These are phyloP conservation scores for Hymenoscyphus linearis DNA, from an alignment of 2,329 filamentous ascomycete species.

Conservation along the genomic window DNA sequence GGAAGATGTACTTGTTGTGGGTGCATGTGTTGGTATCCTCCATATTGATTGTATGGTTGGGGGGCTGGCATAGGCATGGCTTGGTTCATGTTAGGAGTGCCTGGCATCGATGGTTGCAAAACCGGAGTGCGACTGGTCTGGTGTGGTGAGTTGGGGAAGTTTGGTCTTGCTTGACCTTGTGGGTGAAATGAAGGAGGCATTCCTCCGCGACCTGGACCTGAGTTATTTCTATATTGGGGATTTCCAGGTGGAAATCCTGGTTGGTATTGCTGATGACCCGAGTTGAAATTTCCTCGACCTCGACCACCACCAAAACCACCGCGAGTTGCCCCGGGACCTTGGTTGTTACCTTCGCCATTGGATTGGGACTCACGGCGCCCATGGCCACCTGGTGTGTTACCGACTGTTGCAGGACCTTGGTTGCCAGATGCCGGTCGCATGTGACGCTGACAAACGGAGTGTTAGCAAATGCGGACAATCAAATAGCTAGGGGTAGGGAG, in stretches of 20 bases:
- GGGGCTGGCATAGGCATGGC: constrained; percentile 57
- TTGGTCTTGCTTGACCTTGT: constrained; percentile 39
- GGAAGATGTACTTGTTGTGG: constrained; percentile 48
- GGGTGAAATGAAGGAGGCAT: constrained; percentile 38
- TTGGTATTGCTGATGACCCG: constrained; percentile 44
- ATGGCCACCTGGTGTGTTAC: constrained; percentile 60
- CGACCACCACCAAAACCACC: constrained; percentile 51
- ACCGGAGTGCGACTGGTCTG: constrained; percentile 66
- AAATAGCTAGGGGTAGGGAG: constrained; percentile 17
- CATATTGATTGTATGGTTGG: constrained; percentile 38
- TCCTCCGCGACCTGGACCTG: constrained; percentile 44
- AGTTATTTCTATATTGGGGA: constrained; percentile 26
- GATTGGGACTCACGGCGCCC: constrained; percentile 85
- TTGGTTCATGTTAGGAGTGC: constrained; percentile 63
- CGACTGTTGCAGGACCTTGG: constrained; percentile 55
- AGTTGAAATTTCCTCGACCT: constrained; percentile 53
- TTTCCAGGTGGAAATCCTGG: constrained; percentile 46
- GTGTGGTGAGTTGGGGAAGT: constrained; percentile 51
- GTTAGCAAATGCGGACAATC: constrained; percentile 26
- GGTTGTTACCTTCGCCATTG: constrained; percentile 62
- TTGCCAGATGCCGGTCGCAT: constrained; percentile 61
- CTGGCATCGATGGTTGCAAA: constrained; percentile 58
- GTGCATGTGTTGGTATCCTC: constrained; percentile 28
- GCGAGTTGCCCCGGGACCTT: constrained; percentile 44
- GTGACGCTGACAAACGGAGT: constrained; percentile 49